phyloP scores from a whole-genome alignment of 164 flowering plant species.

The Tinospora cordifolia region DNA sequence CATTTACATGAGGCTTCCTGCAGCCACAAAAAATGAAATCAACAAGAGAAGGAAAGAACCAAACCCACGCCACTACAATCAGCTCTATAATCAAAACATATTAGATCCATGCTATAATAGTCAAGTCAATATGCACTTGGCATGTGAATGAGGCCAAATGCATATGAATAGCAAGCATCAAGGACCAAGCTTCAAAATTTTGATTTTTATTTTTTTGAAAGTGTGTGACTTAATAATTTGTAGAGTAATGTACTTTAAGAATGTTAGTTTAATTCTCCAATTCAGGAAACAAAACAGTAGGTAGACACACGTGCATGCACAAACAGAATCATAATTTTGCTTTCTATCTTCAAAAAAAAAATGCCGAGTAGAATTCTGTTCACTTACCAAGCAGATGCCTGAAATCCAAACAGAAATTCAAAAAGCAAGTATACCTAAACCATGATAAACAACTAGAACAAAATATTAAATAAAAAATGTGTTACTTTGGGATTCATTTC shows the following conservation, averaged over 20 bases:
- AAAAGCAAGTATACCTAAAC: not conserved
- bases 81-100: not conserved
- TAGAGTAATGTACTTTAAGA: not conserved
- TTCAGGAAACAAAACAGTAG: not conserved
- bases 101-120: not conserved
- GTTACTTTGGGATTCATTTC: not conserved
- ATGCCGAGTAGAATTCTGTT: not conserved
- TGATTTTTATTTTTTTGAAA: too few relatives aligned
- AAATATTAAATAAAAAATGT: not conserved
- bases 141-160: not conserved
- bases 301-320: not conserved
- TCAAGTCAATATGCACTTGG: not conserved
- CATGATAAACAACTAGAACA: not conserved
- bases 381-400: not conserved
- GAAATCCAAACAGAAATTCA: not conserved
- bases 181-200: too few relatives aligned
- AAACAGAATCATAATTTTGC: not conserved
- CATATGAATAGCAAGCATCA: not conserved
- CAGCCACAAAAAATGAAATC: slow-evolving; percentile 1
- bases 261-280: not conserved
- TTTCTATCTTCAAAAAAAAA: not conserved
- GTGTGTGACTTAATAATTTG: not conserved
- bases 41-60: not conserved
- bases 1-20: slow-evolving; percentile 96
- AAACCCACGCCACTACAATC: not conserved